A percentile compares a stretch with the other conserved stretches of the same genome.
Evolutionary conservation across 108 stramenopile genomes (phyloP).

Genomic region (Skeletonema tropicum): DNA sequence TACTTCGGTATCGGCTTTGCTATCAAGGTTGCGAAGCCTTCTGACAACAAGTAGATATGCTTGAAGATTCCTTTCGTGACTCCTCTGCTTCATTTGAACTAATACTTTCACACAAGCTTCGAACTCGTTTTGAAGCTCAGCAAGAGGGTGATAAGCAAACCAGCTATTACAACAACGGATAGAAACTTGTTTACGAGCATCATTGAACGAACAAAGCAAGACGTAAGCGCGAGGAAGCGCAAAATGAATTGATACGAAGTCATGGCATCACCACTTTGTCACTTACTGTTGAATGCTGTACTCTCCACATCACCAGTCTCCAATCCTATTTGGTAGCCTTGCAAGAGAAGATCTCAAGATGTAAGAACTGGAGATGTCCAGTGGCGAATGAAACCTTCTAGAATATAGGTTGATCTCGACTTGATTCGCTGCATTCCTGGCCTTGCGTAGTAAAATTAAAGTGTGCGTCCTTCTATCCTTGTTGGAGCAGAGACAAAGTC

Average conservation of each 20-base stretch:
- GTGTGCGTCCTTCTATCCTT: too few relatives aligned
- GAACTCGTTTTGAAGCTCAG: neutral
- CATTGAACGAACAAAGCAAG: too few relatives aligned
- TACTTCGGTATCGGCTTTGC: neutral
- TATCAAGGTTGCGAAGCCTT: neutral
- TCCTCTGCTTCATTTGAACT: neutral
- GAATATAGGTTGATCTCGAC: neutral
- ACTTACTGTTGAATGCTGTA: neutral
- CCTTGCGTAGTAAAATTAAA: too few relatives aligned
- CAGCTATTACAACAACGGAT: neutral
- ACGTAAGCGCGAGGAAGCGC: too few relatives aligned
- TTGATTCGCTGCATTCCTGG: neutral
- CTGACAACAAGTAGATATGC: neutral
- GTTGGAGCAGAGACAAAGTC: too few relatives aligned
- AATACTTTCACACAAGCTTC: neutral
- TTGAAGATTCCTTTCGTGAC: neutral
- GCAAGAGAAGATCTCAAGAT: neutral
- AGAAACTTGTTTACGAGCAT: neutral
- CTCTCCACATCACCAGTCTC: neutral
- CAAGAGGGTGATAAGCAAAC: neutral
- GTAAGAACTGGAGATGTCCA: neutral
- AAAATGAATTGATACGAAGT: too few relatives aligned
- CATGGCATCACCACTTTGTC: too few relatives aligned
- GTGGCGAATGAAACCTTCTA: neutral
- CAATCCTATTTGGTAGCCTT: neutral